Conservation (phyloP, 345 rosid species). For the Kandelia obovata region DNA sequence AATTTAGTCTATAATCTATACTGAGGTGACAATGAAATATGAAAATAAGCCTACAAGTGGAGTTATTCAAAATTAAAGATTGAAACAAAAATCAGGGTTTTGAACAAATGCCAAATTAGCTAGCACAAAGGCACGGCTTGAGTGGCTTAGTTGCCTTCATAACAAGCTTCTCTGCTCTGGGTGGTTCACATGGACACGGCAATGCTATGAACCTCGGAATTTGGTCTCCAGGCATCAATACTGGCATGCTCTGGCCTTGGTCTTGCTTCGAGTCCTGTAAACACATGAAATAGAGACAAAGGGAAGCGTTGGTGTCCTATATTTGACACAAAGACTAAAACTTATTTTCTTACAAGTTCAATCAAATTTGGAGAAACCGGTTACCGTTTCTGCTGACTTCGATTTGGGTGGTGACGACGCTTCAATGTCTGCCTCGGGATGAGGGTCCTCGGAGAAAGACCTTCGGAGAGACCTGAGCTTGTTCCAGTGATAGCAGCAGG, state of each 20-base stretch:
- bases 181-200: constrained; percentile 85
- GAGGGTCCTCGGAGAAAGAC: constrained; percentile 36
- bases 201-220: constrained; percentile 84
- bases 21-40: too few relatives aligned
- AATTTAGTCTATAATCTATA: too few relatives aligned
- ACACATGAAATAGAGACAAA: background rate
- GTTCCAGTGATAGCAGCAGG: constrained; percentile 98
- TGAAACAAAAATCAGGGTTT: background rate
- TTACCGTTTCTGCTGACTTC: constrained; percentile 44
- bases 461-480: constrained; percentile 88
- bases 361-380: background rate
- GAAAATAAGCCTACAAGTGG: too few relatives aligned
- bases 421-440: constrained; percentile 43
- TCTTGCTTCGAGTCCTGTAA: constrained; percentile 53
- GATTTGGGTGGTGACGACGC: constrained; percentile 54
- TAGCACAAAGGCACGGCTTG: constrained; percentile 63
- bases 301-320: background rate
- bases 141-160: constrained; percentile 45
- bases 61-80: background rate
- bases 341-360: background rate
- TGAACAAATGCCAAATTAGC: constrained; percentile 6
- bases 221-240: constrained; percentile 85
- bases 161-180: constrained; percentile 38
- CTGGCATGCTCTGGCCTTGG: constrained; percentile 60
- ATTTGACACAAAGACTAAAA: background rate